Evolutionary conservation across 805 yeast species (phyloP).

Genomic region (Ogataea chonburiensis): DNA sequence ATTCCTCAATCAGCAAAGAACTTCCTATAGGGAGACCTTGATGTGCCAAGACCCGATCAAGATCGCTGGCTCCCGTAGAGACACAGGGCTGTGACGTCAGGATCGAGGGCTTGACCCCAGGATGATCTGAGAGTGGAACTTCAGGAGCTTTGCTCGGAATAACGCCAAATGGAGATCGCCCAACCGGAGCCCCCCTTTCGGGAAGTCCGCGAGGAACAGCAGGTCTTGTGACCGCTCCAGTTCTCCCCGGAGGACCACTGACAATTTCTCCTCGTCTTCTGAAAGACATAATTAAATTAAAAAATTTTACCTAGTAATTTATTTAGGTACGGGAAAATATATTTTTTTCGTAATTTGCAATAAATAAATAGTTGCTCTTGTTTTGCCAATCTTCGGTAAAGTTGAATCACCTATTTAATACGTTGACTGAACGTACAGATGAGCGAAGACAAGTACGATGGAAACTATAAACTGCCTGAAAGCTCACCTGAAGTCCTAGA

Average conservation of each 20-base stretch:
- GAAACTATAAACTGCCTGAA: background rate
- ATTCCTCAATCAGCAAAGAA: constrained; percentile 72
- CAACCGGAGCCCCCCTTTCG: background rate
- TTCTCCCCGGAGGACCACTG: constrained; percentile 10
- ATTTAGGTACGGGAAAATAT: no score
- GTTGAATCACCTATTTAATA: no score
- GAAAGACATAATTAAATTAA: constrained; percentile 48
- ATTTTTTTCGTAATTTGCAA: constrained; percentile 1
- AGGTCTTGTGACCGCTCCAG: constrained; percentile 14
- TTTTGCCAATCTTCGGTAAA: no score
- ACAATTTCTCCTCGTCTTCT: constrained; percentile 56
- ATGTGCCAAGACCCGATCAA: constrained; percentile 75
- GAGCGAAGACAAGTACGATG: constrained; percentile 7
- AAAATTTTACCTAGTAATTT: constrained; percentile 3
- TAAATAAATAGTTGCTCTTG: constrained; percentile 6
- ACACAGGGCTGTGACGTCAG: constrained; percentile 71
- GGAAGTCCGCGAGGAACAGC: constrained; percentile 4
- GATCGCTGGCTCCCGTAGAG: constrained; percentile 76
- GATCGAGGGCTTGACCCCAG: constrained; percentile 74
- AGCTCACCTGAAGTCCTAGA: constrained; percentile 5
- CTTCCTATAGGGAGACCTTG: constrained; percentile 83
- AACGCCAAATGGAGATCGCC: background rate
- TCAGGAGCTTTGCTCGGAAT: constrained; percentile 2
- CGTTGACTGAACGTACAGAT: no score
- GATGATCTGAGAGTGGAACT: constrained; percentile 34